Conservation (phyloP, 2,329 filamentous ascomycete genomes). For the Coleophoma crateriformis region DNA sequence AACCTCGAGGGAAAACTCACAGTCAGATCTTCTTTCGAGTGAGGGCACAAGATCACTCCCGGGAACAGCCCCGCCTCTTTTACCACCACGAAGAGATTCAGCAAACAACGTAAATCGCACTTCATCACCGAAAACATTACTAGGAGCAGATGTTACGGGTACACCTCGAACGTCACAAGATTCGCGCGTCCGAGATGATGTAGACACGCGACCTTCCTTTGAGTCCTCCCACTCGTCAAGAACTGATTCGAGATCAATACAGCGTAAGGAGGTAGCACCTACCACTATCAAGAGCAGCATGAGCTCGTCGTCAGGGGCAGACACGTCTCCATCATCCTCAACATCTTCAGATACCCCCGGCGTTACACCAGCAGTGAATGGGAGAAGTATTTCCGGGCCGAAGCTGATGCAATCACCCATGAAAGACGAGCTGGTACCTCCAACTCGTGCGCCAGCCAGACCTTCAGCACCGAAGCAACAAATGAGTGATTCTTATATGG, state of each 20-base stretch:
- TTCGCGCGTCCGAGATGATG: slow-evolving; percentile 48
- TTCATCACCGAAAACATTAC: slow-evolving; percentile 18
- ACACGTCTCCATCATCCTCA: slow-evolving; percentile 24
- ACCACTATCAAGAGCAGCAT: slow-evolving; percentile 15
- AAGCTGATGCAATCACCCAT: slow-evolving; percentile 16
- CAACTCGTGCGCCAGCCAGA: slow-evolving; percentile 22
- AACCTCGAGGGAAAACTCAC: slow-evolving; percentile 26
- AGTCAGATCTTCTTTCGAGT: slow-evolving; percentile 28
- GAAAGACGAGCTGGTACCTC: slow-evolving; percentile 18
- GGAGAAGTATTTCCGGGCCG: slow-evolving; percentile 25
- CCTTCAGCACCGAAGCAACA: slow-evolving; percentile 36
- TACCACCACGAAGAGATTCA: slow-evolving; percentile 17
- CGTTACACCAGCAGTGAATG: slow-evolving; percentile 23
- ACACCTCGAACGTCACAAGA: slow-evolving; percentile 54
- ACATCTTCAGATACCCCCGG: slow-evolving; percentile 25
- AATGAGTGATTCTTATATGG: slow-evolving; percentile 27
- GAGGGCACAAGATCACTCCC: slow-evolving; percentile 30
- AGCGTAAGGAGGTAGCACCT: slow-evolving; percentile 56
- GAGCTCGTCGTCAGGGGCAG: slow-evolving; percentile 21
- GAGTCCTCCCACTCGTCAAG: slow-evolving; percentile 18
- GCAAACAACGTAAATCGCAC: slow-evolving; percentile 9
- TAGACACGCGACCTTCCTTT: slow-evolving; percentile 35
- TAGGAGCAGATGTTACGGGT: slow-evolving; percentile 29
- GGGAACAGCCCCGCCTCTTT: slow-evolving; percentile 14
- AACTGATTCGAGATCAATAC: slow-evolving; percentile 46